These are phyloP conservation scores for Morella rubra DNA, from an alignment of 306 rosid species.

Conservation along the genomic window DNA sequence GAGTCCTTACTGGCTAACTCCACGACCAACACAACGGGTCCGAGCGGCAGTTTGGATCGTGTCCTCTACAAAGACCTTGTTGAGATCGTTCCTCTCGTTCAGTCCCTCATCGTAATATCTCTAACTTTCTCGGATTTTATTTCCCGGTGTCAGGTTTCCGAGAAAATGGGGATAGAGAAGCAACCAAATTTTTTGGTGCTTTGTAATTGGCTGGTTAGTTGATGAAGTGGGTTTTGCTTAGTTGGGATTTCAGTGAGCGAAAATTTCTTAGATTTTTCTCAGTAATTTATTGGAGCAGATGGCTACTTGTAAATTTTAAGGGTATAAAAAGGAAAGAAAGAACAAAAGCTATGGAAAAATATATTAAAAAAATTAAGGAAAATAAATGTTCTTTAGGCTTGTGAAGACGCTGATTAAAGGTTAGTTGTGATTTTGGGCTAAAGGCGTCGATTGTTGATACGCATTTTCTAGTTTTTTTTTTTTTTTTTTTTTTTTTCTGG, in stretches of 20 bases:
- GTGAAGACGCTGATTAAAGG: not conserved
- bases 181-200: not conserved
- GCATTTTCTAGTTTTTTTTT: not conserved
- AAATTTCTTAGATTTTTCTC: not conserved
- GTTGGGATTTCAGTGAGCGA: not conserved
- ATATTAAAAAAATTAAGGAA: not conserved
- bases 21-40: conserved; percentile 24
- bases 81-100: conserved; percentile 85
- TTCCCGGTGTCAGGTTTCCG: not conserved
- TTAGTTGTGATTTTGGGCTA: not conserved
- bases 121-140: not conserved
- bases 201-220: not conserved
- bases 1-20: conserved; percentile 41
- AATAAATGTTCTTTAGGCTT: not conserved
- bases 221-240: not conserved
- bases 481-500: not conserved
- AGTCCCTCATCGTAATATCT: conserved; percentile 66
- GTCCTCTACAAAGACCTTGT: conserved; percentile 87
- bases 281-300: not conserved
- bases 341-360: too few species aligned
- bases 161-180: not conserved
- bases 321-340: not conserved
- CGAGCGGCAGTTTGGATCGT: conserved; percentile 64
- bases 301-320: not conserved
- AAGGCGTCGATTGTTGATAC: not conserved